Evolutionary conservation across 257 asterid species (phyloP), one percentile per base, ranked within the genome.

Genomic region (Marsdenia floribunda): DNA sequence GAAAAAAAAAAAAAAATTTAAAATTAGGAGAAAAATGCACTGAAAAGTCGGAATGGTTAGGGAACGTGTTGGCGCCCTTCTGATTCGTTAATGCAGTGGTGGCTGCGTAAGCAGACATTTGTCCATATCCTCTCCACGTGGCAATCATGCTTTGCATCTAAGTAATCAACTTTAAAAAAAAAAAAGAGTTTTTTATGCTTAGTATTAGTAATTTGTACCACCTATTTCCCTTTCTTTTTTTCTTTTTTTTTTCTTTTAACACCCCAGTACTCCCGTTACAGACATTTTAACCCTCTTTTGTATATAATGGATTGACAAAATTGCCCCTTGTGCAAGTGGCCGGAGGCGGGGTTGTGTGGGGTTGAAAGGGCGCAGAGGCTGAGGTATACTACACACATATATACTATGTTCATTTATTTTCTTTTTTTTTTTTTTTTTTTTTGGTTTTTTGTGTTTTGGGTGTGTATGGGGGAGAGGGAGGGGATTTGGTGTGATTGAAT

Each of bases 71-170:
- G 68, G 82, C 85, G 77, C 80, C 80, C 76, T 69, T 72, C 73
- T 75, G 81, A 89, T 89, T 82, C 58, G 87, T 71, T 47, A 50
- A 58, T 24, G 21, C 46, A 26, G 72, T 72, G 87, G 83, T 77
- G 83, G 79, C 67, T 71, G 78, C 46, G 82, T 70, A 68, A 74
- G 67, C 76, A 72, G 85, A 80, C 84, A 80, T 71, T 81, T 85
- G 87, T 82, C 78, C 61, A 59, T 83, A 47, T 26, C 78, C 44
- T 35, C 55, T 19, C 66, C 77, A 86, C 91, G 89, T 85, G 92
- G 82, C 86, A 13, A 6, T 21, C 33, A 64, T 85, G 87, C 88
- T 84, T 83, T 59, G 89, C 92, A 86, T 83, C 86, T 76, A 87
- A 75, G 88, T 78, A 75, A 70, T 40, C n/a, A 42, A 57, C 10